Percentiles rank a stretch among this genome's conserved stretches.
phyloP scores from a whole-genome alignment of 2,329 filamentous ascomycete species.

The Colletotrichum agaves region DNA sequence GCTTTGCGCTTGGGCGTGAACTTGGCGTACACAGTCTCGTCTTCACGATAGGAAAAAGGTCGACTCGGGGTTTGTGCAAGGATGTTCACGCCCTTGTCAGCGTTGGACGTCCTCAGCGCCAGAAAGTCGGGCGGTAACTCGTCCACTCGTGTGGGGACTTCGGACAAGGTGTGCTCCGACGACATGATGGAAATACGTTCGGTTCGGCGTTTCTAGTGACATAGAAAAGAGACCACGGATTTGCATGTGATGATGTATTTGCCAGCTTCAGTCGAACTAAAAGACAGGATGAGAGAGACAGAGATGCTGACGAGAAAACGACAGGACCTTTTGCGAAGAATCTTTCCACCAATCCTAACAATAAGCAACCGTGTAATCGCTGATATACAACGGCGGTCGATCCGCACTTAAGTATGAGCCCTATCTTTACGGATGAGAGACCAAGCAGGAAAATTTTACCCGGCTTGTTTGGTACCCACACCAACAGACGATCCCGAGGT shows the following conservation, averaged over 20 bases:
- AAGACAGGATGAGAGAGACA: background rate
- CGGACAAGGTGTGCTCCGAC: slow-evolving; percentile 27
- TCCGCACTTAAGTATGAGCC: slow-evolving; percentile 20
- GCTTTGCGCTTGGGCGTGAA: slow-evolving; percentile 41
- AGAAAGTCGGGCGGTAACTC: slow-evolving; percentile 21
- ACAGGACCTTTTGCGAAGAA: slow-evolving; percentile 10
- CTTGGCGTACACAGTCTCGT: slow-evolving; percentile 38
- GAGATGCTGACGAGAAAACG: background rate
- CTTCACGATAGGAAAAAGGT: slow-evolving; percentile 31
- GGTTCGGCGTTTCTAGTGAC: background rate
- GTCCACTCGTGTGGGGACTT: slow-evolving; percentile 26
- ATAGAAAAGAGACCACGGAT: slow-evolving; percentile 4
- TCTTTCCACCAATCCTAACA: slow-evolving; percentile 5
- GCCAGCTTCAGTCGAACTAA: slow-evolving; percentile 16
- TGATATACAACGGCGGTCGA: background rate
- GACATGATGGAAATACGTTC: slow-evolving; percentile 18
- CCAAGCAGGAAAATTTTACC: background rate
- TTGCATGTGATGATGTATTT: slow-evolving; percentile 19
- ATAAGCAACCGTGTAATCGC: background rate
- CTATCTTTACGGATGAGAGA: background rate
- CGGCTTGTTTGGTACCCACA: slow-evolving; percentile 14
- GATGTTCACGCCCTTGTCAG: slow-evolving; percentile 35
- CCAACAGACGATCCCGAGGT: slow-evolving; percentile 22
- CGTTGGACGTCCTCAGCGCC: slow-evolving; percentile 28
- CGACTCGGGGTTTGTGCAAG: slow-evolving; percentile 30